A percentile compares a stretch with the other conserved stretches of the same genome.
Conservation (phyloP, 2,329 filamentous ascomycete species). For the Setomelanomma holmii region DNA sequence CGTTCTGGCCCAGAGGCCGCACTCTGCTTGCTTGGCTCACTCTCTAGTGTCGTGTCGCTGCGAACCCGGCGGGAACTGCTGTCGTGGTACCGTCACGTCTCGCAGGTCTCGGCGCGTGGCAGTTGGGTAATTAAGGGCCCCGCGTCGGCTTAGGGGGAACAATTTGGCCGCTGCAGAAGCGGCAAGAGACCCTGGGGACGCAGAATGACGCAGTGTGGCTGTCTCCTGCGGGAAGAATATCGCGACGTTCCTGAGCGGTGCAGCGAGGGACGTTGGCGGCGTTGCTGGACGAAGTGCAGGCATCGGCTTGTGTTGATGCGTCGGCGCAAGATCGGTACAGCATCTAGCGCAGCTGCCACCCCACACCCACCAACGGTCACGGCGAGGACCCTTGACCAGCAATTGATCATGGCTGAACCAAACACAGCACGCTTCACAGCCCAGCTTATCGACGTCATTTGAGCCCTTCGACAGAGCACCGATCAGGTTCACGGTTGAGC, state of each 20-base stretch:
- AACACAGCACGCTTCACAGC: not conserved
- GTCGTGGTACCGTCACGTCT: slow-evolving; percentile 43
- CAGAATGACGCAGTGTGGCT: no score
- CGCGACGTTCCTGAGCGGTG: not conserved
- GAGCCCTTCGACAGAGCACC: not conserved
- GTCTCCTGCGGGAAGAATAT: no score
- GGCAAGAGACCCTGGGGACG: slow-evolving; percentile 1
- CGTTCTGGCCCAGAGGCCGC: slow-evolving; percentile 48
- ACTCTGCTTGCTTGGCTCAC: slow-evolving; percentile 28
- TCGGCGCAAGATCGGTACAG: slow-evolving; percentile 4
- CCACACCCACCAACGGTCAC: not conserved
- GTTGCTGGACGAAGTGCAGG: slow-evolving; percentile 2
- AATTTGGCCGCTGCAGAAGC: not conserved
- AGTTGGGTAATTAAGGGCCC: slow-evolving; percentile 38
- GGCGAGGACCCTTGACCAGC: not conserved
- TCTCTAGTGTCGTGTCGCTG: slow-evolving; percentile 31
- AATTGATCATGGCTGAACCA: not conserved
- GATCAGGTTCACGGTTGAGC: not conserved
- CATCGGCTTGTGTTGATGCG: slow-evolving; percentile 2
- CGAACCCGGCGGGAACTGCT: slow-evolving; percentile 25
- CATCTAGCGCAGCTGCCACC: not conserved
- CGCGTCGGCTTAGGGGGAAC: slow-evolving; percentile 34
- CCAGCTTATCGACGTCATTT: not conserved
- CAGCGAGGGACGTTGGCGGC: slow-evolving; percentile 2
- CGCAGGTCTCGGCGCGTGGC: slow-evolving; percentile 39